Evolutionary conservation across 495 filamentous ascomycete genomes (phyloP), one percentile per base, ranked within the genome.

Genomic region (Durotheca rogersii): DNA sequence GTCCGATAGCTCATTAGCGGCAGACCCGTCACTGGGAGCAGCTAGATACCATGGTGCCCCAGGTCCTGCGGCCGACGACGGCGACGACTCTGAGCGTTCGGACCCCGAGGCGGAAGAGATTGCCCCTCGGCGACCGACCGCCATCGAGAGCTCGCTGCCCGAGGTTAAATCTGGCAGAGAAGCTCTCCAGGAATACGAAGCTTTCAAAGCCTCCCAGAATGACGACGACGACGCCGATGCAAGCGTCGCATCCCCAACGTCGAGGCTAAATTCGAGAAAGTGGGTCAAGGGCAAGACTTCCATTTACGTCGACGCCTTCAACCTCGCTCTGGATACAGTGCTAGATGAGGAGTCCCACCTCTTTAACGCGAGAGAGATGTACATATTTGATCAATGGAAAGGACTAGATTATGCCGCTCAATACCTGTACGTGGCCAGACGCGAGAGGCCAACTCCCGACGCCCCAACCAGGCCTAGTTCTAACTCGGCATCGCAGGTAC

Each of bases 281-380:
- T 78, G 78, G 79, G 69, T 71, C 3, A 68, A 59, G 33, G 76
- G 75, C 5, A 74, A 71, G 34, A 95, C 84, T 57, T 97, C 93
- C 3, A 90, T 98, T 43, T 98, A 98, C 58, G 90, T 96, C 11
- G 92, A 98, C 68, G 93, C 92, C 14, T 98, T 98, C 77, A 95
- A 96, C 67, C 72, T 96, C 11, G 90, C 91, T 12, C 75, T 98
- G 33, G 84, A 90, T 50, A 97, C 90, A 2, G 92, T 97, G 15
- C 72, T 98, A 4, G 84, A 86, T 37, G 91, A 96, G 36, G 93
- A 98, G 63, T 76, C 81, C 1, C 89, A 95, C 65, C 72, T 98
- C 9, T 98, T 97, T 64, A 78, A 89, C 58, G 81, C 82, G 55
- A 82, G 82, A 11, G 93, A 98, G 67, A 81, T 80, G 66, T 70